A percentile compares a stretch with the other conserved stretches of the same genome.
These are phyloP conservation scores for Aspergillus fumigatiaffinis DNA, from an alignment of 2,329 filamentous ascomycete species.

Conservation along the genomic window DNA sequence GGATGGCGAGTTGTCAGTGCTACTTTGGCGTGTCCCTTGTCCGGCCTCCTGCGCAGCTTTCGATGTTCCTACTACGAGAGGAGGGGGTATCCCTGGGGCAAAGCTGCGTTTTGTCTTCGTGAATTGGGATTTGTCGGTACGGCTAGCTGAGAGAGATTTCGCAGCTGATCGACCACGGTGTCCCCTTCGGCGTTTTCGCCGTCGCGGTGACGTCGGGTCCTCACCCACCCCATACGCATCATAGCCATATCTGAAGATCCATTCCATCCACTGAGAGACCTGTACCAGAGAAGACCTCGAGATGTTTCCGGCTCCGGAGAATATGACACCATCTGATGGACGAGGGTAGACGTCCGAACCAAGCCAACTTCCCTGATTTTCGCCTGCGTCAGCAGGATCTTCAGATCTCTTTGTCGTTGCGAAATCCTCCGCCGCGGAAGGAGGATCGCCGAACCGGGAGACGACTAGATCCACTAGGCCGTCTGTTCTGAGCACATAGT, in stretches of 20 bases:
- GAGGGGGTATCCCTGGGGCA: constrained; percentile 43
- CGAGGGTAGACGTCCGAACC: constrained; percentile 65
- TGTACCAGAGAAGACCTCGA: constrained; percentile 67
- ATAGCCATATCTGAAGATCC: constrained; percentile 78
- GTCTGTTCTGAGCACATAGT: constrained; percentile 72
- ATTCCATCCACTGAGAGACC: constrained; percentile 81
- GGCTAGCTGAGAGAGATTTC: constrained; percentile 7
- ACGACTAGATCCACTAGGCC: constrained; percentile 86
- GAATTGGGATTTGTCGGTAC: constrained; percentile 6
- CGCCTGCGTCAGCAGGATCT: constrained; percentile 12
- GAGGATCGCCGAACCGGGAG: constrained; percentile 70
- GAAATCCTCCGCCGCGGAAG: constrained; percentile 25
- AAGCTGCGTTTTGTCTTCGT: constrained; percentile 21
- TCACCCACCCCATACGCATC: constrained; percentile 81
- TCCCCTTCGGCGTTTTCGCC: constrained; percentile 36
- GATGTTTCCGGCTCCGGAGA: constrained; percentile 73
- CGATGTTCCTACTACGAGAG: constrained; percentile 31
- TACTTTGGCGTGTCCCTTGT: constrained; percentile 11
- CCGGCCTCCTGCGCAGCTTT: constrained; percentile 14
- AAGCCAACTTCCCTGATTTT: constrained; percentile 59
- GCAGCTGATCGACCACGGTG: constrained; percentile 18
- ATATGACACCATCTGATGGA: constrained; percentile 78
- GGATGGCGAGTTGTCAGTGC: constrained; percentile 13
- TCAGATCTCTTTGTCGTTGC: constrained; percentile 11
- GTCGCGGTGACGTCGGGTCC: constrained; percentile 66